Evolutionary conservation across 2,329 filamentous ascomycete genomes (phyloP).

Genomic region (Microdochium paspali): DNA sequence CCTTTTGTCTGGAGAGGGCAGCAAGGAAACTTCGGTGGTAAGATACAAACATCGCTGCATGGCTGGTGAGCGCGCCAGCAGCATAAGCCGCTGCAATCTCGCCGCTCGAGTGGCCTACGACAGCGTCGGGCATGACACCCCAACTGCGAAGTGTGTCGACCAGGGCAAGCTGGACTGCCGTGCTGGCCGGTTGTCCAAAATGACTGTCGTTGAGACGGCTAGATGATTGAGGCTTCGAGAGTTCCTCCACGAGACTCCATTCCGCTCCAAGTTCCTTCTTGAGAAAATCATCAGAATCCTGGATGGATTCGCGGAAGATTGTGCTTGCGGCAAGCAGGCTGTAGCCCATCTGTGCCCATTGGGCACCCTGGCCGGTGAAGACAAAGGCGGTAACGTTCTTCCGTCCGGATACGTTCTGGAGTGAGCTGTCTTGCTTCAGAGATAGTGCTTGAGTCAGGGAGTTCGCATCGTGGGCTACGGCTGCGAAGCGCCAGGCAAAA

Average conservation of each 20-base stretch:
- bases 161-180: slow-evolving; percentile 23
- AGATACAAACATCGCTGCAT: too few relatives aligned
- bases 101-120: slow-evolving; percentile 26
- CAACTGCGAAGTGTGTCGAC: slow-evolving; percentile 20
- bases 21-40: too few relatives aligned
- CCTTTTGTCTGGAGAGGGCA: too few relatives aligned
- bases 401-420: too few relatives aligned
- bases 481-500: too few relatives aligned
- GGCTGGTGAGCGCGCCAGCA: slow-evolving; percentile 5
- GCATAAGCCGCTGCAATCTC: slow-evolving; percentile 21
- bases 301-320: too few relatives aligned
- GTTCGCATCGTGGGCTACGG: too few relatives aligned
- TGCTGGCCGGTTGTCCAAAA: slow-evolving; percentile 16
- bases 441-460: too few relatives aligned
- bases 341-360: slow-evolving; percentile 11
- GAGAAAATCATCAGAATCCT: too few relatives aligned
- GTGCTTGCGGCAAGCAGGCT: slow-evolving; percentile 6
- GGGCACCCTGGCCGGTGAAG: slow-evolving; percentile 11
- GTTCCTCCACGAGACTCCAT: slow-evolving; percentile 3
- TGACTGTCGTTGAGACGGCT: too few relatives aligned
- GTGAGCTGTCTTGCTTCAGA: too few relatives aligned
- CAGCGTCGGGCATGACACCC: slow-evolving; percentile 20
- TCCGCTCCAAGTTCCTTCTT: slow-evolving; percentile 3
- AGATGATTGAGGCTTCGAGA: not conserved
- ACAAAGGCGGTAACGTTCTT: too few relatives aligned